Evolutionary conservation across 2,329 filamentous ascomycete genomes (phyloP), one percentile per base, ranked within the genome.

Genomic region (Neobulgaria alba): DNA sequence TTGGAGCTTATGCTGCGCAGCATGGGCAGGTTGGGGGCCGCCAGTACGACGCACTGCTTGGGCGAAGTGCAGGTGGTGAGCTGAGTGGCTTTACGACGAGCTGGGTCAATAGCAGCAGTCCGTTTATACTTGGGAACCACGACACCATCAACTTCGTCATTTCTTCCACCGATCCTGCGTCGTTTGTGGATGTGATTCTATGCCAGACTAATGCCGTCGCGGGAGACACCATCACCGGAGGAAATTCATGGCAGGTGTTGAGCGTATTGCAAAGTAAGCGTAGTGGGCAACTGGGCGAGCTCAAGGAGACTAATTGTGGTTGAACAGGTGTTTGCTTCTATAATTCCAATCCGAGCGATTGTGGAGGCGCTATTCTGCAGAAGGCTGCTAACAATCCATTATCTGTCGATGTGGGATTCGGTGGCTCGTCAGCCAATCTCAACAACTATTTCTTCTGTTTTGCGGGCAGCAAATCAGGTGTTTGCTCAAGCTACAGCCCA

Each of bases 381-480:
- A n/a, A n/a, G n/a, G n/a, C n/a, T n/a, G n/a, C n/a, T n/a, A n/a
- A n/a, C n/a, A n/a, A n/a, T n/a, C n/a, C n/a, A n/a, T n/a, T n/a
- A n/a, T n/a, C 23, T 12, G 23, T 26, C 7, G 12, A 12, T 12
- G 23, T 26, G 23, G 23, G 23, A 7, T 26, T 26, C 12, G 23
- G 23, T 26, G 7, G 7, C 23, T 7, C 23, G 23, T 7, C 23
- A 7, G 23, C 7, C 12, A 26, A 26, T 15, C 15, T 34, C 3
- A 17, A 38, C 8, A 39, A 35, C 17, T 10, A 34, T 2, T 44
- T 44, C 29, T 37, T 37, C 29, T 44, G 42, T 23, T 33, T 44
- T 19, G 35, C 34, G 8, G 26, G 5, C 8, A 38, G 19, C n/a
- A 19, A 1, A 12, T 15, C 14, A 12, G 5, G n/a, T 23, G 7